Base-by-base conservation (phyloP, 768 basidiomycete species). In the Suillus hirtellus region DNA sequence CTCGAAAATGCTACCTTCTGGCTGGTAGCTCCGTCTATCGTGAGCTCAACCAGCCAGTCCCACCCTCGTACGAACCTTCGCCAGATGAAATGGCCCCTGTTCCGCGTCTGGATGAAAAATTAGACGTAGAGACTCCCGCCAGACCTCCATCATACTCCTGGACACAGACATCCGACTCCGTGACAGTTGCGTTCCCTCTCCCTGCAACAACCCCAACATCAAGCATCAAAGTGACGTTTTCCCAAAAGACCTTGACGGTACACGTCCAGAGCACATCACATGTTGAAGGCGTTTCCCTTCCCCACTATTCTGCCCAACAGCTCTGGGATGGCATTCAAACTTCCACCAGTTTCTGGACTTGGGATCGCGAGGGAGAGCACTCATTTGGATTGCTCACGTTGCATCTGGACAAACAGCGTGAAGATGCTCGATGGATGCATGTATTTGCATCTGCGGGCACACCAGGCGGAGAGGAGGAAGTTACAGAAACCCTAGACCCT, bases 331-430 rank as follows among this genome's bases (percentile, higher is more conserved):
- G 78, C 11, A 89, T 99, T 66, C 85, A 86, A 60, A 78, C 90
- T 1, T 83, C 88, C 3, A 83, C 89, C n/a, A 92, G 92, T 70
- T 87, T 92, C 69, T 99, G 95, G 95, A 96, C 93, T 5, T 96
- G 90, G 85, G 95, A 97, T 68, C 82, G 87, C 19, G 87, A 89
- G 65, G 92, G 86, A 5, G 86, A 87, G 58, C 82, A 82, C 63
- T 71, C 84, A 14, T 88, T 84, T 68, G 91, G 91, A 2, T 65
- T 92, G 38, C 82, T 99, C 67, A 87, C 91, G 0, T 75, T 98
- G 21, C 90, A 97, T 70, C 80, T 99, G 61, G 91, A 95, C 73
- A 99, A 99, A 76, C 82, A 82, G 65, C 83, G 94, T 73, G 88
- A 90, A 64, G 89, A 87, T 7, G 90, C 89, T 37, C 86, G 88